A percentile compares a stretch with the other conserved stretches of the same genome.
Evolutionary conservation across 148 eudicot genomes (phyloP).

Genomic region (Silene conica): DNA sequence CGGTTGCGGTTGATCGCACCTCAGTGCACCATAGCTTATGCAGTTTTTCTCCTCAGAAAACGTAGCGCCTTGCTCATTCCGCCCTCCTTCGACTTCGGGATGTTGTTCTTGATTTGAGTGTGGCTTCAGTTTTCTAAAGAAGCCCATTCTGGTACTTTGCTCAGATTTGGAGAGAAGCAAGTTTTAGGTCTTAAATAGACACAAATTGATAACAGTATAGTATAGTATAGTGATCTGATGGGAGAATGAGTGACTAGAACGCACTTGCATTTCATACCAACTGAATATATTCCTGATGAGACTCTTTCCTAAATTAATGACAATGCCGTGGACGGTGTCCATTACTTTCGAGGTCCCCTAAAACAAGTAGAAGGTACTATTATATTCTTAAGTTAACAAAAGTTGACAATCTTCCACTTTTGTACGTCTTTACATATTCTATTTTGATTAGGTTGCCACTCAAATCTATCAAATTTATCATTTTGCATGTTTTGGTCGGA

Average conservation of each 20-base stretch:
- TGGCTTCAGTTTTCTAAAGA: slow-evolving; percentile 12
- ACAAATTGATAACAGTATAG: neutral
- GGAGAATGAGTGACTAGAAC: neutral
- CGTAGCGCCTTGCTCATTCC: slow-evolving; percentile 4
- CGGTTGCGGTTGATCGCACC: slow-evolving; percentile 20
- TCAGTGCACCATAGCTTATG: slow-evolving; percentile 20
- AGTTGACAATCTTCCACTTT: too few relatives aligned
- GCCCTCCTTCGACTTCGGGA: neutral
- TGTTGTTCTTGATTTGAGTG: slow-evolving; percentile 16
- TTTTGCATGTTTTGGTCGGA: too few relatives aligned
- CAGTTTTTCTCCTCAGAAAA: slow-evolving; percentile 22
- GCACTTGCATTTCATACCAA: neutral
- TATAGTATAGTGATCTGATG: too few relatives aligned
- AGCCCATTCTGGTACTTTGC: neutral
- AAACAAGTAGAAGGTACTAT: neutral
- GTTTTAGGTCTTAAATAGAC: slow-evolving; percentile 10
- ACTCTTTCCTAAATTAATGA: neutral
- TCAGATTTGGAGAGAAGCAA: neutral
- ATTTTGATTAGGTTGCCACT: too few relatives aligned
- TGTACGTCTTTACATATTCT: too few relatives aligned
- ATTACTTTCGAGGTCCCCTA: neutral
- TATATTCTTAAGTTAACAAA: too few relatives aligned
- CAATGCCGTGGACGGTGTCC: neutral
- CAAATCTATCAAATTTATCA: too few relatives aligned
- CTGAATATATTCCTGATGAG: slow-evolving; percentile 1